Percentiles rank a stretch among this genome's conserved stretches.
These are phyloP conservation scores for Skeletonema menzelii DNA, from an alignment of 108 stramenopile genomes.

Conservation along the genomic window DNA sequence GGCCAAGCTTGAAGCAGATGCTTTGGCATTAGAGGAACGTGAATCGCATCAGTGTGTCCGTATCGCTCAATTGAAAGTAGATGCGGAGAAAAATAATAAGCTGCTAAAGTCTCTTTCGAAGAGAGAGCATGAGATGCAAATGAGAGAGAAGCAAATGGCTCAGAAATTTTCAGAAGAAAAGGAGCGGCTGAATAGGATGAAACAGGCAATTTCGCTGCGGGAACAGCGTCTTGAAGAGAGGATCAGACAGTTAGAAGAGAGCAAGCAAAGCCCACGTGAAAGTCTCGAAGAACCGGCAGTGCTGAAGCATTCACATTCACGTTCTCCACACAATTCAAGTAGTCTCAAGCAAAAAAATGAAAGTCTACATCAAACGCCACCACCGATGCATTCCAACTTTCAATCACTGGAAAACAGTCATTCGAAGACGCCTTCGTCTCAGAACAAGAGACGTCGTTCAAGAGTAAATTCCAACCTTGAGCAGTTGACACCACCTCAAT, in stretches of 20 bases:
- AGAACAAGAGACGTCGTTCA: not conserved
- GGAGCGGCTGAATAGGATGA: constrained; percentile 10
- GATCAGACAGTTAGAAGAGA: not conserved
- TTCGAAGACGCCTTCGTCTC: not conserved
- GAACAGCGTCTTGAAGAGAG: constrained; percentile 15
- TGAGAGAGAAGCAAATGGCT: constrained; percentile 19
- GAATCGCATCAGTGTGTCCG: constrained; percentile 1
- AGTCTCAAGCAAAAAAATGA: not conserved
- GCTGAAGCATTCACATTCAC: not conserved
- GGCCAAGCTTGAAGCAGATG: constrained; percentile 20
- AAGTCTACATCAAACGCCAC: constrained; percentile 5
- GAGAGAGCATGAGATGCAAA: constrained; percentile 10
- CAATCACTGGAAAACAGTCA: not conserved
- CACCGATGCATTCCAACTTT: not conserved
- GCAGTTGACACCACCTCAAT: not conserved
- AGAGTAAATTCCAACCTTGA: not conserved
- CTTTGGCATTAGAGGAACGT: constrained; percentile 17
- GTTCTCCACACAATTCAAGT: not conserved
- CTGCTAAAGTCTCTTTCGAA: constrained; percentile 16
- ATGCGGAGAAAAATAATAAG: constrained; percentile 4
- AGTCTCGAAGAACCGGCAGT: not conserved
- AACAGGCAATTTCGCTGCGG: constrained; percentile 6
- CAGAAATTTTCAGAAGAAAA: constrained; percentile 4
- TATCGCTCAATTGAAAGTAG: constrained; percentile 6
- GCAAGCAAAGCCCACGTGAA: not conserved